Base-by-base conservation (phyloP, 202 grass and related monocot species). In the Brachypodium distachyon region DNA sequence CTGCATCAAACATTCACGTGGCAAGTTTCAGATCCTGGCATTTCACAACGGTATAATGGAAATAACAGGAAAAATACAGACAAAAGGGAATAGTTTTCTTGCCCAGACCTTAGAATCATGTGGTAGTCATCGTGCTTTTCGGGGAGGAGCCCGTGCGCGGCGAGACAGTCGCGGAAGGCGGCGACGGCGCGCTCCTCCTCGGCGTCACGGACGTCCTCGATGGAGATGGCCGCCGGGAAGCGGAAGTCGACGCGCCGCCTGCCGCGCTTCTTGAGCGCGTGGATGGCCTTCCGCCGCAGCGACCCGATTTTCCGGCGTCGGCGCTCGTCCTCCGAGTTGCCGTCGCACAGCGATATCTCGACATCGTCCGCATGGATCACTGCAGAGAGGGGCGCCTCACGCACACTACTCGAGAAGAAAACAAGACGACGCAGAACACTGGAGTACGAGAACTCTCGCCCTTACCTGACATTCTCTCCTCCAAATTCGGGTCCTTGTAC, bases 301-400 rank as follows among this genome's bases (percentile, higher is more conserved):
- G 88, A 90, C 7, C 85, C 91, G 28, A 90, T 90, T 80, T 78
- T 94, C 33, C 82, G 81, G 74, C 91, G 83, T 34, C 85, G 83
- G 29, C 82, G 76, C 72, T 94, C 91, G 53, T 94, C 88, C 81
- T 94, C 91, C 32, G 85, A 94, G 88, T 84, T 90, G 66, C 83
- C 91, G n/a, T 83, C 91, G 61, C 87, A 87, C 46, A 96, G 40
- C 32, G 78, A 89, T 85, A 92, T 86, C 74, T 99, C 92, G 54
- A 89, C 43, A 53, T 78, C 85, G 74, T 96, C 92, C 34, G 87
- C 83, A 73, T 77, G 80, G 79, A 41, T 78, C 59, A 84, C 93
- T 97, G 77, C 61, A 72, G 39, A 0, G 50, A 68, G 9, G 31
- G 58, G 41, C 33, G 32, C 10, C 19, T 36, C 28, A n/a, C 17